phyloP scores from a whole-genome alignment of 225 moss, liverwort and hornwort species.

The Straminergon stramineum region DNA sequence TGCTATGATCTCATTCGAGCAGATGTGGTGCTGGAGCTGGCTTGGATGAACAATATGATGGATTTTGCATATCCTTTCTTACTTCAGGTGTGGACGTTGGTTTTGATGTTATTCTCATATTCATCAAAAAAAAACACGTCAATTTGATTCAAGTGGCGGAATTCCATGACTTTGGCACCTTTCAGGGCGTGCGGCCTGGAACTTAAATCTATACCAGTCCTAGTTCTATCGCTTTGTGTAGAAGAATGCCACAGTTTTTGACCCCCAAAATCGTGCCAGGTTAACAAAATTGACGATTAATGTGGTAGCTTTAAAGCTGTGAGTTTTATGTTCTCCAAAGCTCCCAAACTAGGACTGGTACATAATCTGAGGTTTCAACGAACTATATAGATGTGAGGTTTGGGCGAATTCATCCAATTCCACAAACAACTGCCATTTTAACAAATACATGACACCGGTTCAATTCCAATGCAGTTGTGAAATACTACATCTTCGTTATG shows the following conservation, averaged over 20 bases:
- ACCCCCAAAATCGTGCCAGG: background rate
- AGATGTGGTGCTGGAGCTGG: constrained; percentile 79
- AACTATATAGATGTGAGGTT: background rate
- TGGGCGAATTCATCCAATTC: background rate
- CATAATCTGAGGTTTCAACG: background rate
- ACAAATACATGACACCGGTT: background rate
- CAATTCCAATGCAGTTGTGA: background rate
- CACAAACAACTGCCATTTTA: background rate
- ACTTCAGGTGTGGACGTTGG: constrained; percentile 41
- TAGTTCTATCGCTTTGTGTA: background rate
- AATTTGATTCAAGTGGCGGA: background rate
- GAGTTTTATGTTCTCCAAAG: background rate
- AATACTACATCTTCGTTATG: background rate
- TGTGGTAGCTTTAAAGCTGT: background rate
- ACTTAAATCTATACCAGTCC: background rate
- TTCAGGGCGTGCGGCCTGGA: background rate
- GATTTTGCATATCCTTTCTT: constrained; percentile 83
- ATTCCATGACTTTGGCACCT: too few species aligned
- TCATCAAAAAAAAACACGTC: background rate
- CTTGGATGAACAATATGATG: constrained; percentile 83
- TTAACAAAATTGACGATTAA: too few species aligned
- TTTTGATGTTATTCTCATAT: background rate
- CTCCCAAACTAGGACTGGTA: background rate
- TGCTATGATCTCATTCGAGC: constrained; percentile 95
- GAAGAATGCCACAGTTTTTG: background rate